Evolutionary conservation across 768 basidiomycete genomes (phyloP), one percentile per base, ranked within the genome.

Genomic region (Serendipita sp.): DNA sequence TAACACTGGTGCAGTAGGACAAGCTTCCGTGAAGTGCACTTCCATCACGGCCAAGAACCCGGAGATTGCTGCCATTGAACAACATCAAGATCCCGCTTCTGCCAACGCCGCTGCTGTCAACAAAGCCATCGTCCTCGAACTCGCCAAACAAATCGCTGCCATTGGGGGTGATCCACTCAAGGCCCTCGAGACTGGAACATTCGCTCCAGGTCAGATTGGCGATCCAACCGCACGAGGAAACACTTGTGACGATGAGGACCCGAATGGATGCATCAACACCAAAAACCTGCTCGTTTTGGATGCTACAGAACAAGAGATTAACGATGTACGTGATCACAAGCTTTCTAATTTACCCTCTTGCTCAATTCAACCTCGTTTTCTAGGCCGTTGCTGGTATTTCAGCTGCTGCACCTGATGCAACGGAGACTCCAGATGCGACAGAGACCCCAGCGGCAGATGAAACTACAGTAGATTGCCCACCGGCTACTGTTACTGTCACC

Each of bases 71-170:
- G 84, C 83, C 40, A 77, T 85, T 65, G 72, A 76, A 46, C 84
- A 83, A 70, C 83, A 85, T 71, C 82, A 83, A 74, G 84, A 86
- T 67, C 83, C 84, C 44, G 84, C 84, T 27, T 83, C 82, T 0
- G 27, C 72, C 13, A 76, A 76, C 67, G 84, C 84, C 10, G 80
- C 81, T 10, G 76, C 79, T 0, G 72, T 76, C 23, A 87, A 86
- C 78, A 86, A 86, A 72, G 81, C 78, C 3, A 82, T 85, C 67
- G 75, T 73, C 5, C 79, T 86, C 58, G 80, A 78, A 64, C 78
- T 85, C 37, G 83, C 84, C n/a, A 75, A 79, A 69, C 83, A 85
- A 69, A 85, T 85, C 64, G 76, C 79, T 3, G 68, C 76, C n/a
- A 74, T 86, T n/a, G 85, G 84, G 62, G 84, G 83, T 11, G 72